Percentiles rank a stretch among this genome's conserved stretches.
These are phyloP conservation scores for Nakazawaea laoshanensis DNA, from an alignment of 805 yeast genomes.

Conservation along the genomic window DNA sequence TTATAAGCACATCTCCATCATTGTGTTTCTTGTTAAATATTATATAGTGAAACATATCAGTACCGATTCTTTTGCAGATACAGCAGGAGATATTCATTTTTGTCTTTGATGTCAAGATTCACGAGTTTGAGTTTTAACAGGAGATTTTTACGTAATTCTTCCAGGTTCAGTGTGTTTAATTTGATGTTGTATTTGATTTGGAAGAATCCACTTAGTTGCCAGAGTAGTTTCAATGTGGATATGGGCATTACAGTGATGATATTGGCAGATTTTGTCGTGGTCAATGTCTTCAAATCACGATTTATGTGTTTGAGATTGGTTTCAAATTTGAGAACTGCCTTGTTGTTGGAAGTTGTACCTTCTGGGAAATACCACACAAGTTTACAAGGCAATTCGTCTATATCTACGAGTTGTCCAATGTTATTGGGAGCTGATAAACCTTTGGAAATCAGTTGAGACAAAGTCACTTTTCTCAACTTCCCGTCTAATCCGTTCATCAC, in stretches of 20 bases:
- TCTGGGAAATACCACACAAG: slow-evolving; percentile 58
- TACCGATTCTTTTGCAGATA: slow-evolving; percentile 2
- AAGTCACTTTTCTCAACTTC: slow-evolving; percentile 20
- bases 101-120: slow-evolving; percentile 5
- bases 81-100: slow-evolving; percentile 1
- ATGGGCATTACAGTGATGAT: slow-evolving; percentile 4
- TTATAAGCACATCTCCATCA: slow-evolving; percentile 44
- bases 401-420: slow-evolving; percentile 12
- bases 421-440: slow-evolving; percentile 11
- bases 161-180: too few species aligned
- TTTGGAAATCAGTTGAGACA: slow-evolving; percentile 15
- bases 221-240: neutral
- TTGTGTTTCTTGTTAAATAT: too few species aligned
- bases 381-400: slow-evolving; percentile 25
- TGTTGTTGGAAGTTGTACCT: slow-evolving; percentile 83
- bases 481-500: slow-evolving; percentile 32
- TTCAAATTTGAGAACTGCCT: slow-evolving; percentile 54
- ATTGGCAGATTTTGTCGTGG: slow-evolving; percentile 5
- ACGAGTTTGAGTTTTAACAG: slow-evolving; percentile 6
- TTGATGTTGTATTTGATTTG: too few species aligned
- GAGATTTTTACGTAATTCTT: too few species aligned
- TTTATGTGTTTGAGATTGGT: neutral
- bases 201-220: too few species aligned
- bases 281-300: slow-evolving; percentile 2
- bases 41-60: too few species aligned